phyloP scores from a whole-genome alignment of 768 basidiomycete genomes.

The Russula emetica region DNA sequence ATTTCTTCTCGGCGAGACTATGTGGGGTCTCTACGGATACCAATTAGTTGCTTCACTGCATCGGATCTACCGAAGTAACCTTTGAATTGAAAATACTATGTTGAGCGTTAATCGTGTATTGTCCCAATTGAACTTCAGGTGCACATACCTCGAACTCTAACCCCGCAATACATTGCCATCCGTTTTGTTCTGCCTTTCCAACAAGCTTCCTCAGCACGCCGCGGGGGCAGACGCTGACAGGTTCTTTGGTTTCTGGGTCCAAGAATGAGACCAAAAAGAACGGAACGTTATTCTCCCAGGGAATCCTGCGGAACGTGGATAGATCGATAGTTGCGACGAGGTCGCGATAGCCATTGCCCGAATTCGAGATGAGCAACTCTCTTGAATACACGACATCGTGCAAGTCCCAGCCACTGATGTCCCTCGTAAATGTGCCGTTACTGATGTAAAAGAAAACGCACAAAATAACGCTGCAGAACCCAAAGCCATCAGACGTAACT shows the following conservation, averaged over 20 bases:
- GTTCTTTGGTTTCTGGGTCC: conserved; percentile 78
- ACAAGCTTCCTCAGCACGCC: conserved; percentile 64
- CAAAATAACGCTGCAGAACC: conserved; percentile 94
- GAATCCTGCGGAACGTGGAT: conserved; percentile 80
- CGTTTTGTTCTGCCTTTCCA: conserved; percentile 45
- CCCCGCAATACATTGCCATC: conserved; percentile 72
- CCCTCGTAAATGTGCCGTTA: conserved; percentile 11
- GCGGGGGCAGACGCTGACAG: conserved; percentile 80
- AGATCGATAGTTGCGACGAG: conserved; percentile 83
- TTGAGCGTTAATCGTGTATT: background rate
- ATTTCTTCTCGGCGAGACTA: conserved; percentile 72
- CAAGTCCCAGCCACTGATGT: conserved; percentile 79
- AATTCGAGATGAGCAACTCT: conserved; percentile 89
- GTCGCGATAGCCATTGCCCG: conserved; percentile 88
- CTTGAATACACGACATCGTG: conserved; percentile 81
- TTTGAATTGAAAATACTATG: conserved; percentile 86
- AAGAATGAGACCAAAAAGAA: conserved; percentile 91
- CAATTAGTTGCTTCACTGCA: conserved; percentile 3
- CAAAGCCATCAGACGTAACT: conserved; percentile 76
- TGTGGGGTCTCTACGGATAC: conserved; percentile 67
- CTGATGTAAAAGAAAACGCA: conserved; percentile 36
- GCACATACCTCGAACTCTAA: conserved; percentile 82
- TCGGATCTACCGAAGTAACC: conserved; percentile 40
- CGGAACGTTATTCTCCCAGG: conserved; percentile 88
- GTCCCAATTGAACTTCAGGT: background rate